Percentiles rank a stretch among this genome's conserved stretches.
Evolutionary conservation across 306 rosid genomes (phyloP).

Genomic region (Clitoria ternatea): DNA sequence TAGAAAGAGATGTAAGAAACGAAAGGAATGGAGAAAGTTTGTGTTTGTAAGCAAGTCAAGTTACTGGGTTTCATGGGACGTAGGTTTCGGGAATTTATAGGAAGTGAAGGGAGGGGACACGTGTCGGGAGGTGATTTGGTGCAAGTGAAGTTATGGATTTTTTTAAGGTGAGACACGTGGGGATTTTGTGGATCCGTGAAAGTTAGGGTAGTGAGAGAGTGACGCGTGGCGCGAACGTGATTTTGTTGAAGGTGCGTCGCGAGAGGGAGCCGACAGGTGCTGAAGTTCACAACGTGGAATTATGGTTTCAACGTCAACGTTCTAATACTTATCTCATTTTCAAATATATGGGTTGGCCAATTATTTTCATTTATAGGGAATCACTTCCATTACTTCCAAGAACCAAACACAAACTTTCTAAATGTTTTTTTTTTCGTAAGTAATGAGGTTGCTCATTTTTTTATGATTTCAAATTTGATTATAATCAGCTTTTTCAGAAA

Average conservation of each 20-base stretch:
- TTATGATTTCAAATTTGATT: background rate
- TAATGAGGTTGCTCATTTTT: too few species aligned
- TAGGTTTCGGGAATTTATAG: constrained; percentile 23
- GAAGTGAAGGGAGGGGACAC: constrained; percentile 31
- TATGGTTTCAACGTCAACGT: background rate
- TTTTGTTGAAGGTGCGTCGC: constrained; percentile 34
- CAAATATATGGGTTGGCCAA: constrained; percentile 14
- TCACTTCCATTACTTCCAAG: too few species aligned
- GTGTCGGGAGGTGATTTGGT: constrained; percentile 23
- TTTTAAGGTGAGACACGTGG: constrained; percentile 23
- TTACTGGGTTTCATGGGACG: background rate
- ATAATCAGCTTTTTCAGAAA: background rate
- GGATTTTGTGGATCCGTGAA: background rate
- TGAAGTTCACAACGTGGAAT: constrained; percentile 31
- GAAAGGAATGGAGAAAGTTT: background rate
- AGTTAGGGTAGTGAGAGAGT: constrained; percentile 19
- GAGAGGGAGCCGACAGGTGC: constrained; percentile 40
- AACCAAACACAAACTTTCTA: too few species aligned
- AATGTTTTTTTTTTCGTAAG: background rate
- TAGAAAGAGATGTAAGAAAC: background rate
- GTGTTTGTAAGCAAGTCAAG: too few species aligned
- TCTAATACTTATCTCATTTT: background rate
- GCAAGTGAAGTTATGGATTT: background rate
- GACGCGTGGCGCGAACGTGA: constrained; percentile 49
- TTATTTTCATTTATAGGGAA: too few species aligned